A percentile compares a stretch with the other conserved stretches of the same genome.
Conservation (phyloP, 768 basidiomycete species). For the Mycena albidolilacea region DNA sequence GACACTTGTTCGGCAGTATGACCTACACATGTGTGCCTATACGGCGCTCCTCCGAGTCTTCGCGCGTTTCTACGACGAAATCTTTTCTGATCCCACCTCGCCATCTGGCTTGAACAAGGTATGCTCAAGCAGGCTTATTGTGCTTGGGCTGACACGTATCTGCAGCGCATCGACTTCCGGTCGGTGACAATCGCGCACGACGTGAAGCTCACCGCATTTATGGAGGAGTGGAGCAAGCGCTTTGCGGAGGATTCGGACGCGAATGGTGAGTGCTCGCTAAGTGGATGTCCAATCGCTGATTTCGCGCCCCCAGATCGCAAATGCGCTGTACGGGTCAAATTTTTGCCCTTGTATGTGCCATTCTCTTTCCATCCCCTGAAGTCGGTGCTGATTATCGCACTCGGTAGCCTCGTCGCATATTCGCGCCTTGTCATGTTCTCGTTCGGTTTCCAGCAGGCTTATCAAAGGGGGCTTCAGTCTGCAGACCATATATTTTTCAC, state of each 20-base stretch:
- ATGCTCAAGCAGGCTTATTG: constrained; percentile 26
- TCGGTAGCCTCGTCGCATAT: constrained; percentile 76
- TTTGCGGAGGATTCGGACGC: constrained; percentile 75
- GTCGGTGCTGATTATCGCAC: constrained; percentile 24
- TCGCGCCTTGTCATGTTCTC: constrained; percentile 90
- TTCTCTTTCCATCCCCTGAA: not conserved
- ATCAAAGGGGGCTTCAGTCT: constrained; percentile 74
- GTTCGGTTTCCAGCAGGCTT: constrained; percentile 89
- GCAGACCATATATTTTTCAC: constrained; percentile 77
- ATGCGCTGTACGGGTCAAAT: constrained; percentile 71
- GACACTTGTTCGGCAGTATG: constrained; percentile 61
- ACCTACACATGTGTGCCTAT: constrained; percentile 83
- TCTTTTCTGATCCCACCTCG: constrained; percentile 79
- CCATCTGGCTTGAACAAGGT: constrained; percentile 77
- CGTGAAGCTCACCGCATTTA: constrained; percentile 66
- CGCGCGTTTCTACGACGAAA: constrained; percentile 81
- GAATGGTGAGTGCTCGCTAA: constrained; percentile 56
- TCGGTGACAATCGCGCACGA: constrained; percentile 75
- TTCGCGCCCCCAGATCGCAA: constrained; percentile 61
- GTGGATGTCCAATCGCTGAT: constrained; percentile 8
- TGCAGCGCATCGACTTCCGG: constrained; percentile 77
- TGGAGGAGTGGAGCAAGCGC: constrained; percentile 74
- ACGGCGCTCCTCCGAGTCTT: constrained; percentile 79
- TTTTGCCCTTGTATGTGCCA: constrained; percentile 79
- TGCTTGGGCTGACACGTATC: not conserved